Evolutionary conservation across 257 asterid genomes (phyloP).

Genomic region (Verbena officinalis): DNA sequence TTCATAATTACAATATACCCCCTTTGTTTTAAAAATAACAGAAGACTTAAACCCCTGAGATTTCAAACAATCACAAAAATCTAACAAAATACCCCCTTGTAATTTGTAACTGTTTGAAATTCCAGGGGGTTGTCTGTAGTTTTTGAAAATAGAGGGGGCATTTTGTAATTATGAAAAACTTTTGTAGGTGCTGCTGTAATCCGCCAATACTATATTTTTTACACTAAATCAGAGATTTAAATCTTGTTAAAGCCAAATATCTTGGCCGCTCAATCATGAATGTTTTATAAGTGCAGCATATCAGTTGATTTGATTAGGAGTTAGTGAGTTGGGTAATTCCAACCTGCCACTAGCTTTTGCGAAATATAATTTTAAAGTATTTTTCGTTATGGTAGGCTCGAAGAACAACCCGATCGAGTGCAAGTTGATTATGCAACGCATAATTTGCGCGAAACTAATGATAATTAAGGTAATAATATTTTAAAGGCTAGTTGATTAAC

Average conservation of each 20-base stretch:
- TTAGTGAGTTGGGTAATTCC: constrained; percentile 61
- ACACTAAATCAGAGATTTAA: constrained; percentile 15
- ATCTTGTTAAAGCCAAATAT: constrained; percentile 29
- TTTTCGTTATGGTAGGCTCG: constrained; percentile 46
- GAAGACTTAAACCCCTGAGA: no score
- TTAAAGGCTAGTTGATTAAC: constrained; percentile 8
- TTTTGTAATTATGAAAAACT: no score
- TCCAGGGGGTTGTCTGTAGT: no score
- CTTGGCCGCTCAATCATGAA: constrained; percentile 31
- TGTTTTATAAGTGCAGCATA: constrained; percentile 7
- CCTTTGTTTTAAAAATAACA: no score
- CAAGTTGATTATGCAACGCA: constrained; percentile 51
- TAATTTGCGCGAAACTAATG: constrained; percentile 21
- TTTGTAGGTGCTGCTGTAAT: no score
- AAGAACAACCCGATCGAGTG: constrained; percentile 47
- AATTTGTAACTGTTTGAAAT: no score
- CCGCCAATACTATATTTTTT: background rate
- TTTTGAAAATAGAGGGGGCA: no score
- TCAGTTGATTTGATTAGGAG: background rate
- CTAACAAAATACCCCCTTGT: no score
- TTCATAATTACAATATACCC: no score
- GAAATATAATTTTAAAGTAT: background rate
- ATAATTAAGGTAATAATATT: constrained; percentile 3
- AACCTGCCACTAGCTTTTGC: constrained; percentile 46
- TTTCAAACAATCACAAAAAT: no score